phyloP scores from a whole-genome alignment of 2,329 filamentous ascomycete genomes.

The Penicillium verrucosum region DNA sequence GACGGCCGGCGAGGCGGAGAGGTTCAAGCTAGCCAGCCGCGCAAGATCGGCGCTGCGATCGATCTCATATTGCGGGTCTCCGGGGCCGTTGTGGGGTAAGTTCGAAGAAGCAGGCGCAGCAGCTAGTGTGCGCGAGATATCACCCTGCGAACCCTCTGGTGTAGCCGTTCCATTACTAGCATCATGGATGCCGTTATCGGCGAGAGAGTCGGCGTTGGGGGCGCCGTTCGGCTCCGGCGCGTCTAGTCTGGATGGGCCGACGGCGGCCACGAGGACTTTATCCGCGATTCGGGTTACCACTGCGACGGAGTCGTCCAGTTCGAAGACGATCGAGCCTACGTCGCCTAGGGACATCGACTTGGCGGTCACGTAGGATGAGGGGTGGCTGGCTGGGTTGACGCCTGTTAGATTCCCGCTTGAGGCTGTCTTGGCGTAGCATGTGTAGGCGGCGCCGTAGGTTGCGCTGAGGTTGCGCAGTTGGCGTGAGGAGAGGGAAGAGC shows the following conservation, averaged over 20 bases:
- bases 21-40: slow-evolving; percentile 39
- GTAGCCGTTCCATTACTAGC: slow-evolving; percentile 7
- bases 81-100: slow-evolving; percentile 23
- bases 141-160: slow-evolving; percentile 13
- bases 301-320: slow-evolving; percentile 41
- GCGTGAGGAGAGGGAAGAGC: slow-evolving; percentile 39
- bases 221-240: not conserved
- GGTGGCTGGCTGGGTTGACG: slow-evolving; percentile 43
- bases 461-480: slow-evolving; percentile 43
- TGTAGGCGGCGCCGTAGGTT: slow-evolving; percentile 45
- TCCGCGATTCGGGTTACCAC: slow-evolving; percentile 44
- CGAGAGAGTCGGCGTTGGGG: slow-evolving; percentile 2
- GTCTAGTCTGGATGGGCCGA: slow-evolving; percentile 37
- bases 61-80: slow-evolving; percentile 40
- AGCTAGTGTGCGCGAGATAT: slow-evolving; percentile 10
- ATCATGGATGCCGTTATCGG: not conserved
- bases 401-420: slow-evolving; percentile 43
- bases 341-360: slow-evolving; percentile 42
- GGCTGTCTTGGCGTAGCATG: slow-evolving; percentile 41
- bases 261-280: slow-evolving; percentile 42
- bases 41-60: slow-evolving; percentile 40
- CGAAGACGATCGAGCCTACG: slow-evolving; percentile 45
- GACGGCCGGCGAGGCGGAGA: slow-evolving; percentile 38
- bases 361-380: slow-evolving; percentile 43
- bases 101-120: slow-evolving; percentile 12